Evolutionary conservation across 352 stramenopile species (phyloP).

Genomic region (Pythium periplocum): DNA sequence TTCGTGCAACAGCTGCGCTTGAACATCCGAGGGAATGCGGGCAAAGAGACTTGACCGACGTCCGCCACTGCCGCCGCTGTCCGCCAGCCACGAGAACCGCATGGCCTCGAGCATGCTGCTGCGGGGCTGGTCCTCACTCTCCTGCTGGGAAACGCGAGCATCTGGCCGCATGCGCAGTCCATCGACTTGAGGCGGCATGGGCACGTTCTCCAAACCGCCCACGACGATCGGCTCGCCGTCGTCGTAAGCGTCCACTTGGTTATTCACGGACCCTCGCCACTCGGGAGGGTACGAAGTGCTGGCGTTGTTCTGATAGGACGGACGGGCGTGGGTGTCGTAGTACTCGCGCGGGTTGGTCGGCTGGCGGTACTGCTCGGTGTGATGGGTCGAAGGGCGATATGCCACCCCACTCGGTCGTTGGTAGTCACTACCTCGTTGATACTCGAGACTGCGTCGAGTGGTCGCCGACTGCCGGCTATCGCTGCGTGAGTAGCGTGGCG

Average conservation of each 20-base stretch:
- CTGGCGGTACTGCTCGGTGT: too few relatives aligned
- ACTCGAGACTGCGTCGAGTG: too few relatives aligned
- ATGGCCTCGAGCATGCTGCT: slow-evolving; percentile 39
- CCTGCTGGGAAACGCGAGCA: background rate
- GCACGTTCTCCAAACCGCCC: slow-evolving; percentile 14
- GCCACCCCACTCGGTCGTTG: too few relatives aligned
- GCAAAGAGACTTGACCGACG: slow-evolving; percentile 12
- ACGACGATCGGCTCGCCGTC: slow-evolving; percentile 20
- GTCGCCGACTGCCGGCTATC: too few relatives aligned
- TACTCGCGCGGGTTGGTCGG: too few relatives aligned
- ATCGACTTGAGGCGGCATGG: slow-evolving; percentile 9
- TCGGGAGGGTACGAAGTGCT: too few relatives aligned
- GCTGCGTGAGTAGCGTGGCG: too few relatives aligned
- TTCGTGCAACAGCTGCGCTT: slow-evolving; percentile 30
- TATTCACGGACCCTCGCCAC: too few relatives aligned
- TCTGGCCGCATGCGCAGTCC: background rate
- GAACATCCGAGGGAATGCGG: slow-evolving; percentile 8
- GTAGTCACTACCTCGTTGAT: too few relatives aligned
- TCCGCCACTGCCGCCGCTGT: slow-evolving; percentile 5
- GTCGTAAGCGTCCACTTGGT: background rate
- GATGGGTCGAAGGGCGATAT: too few relatives aligned
- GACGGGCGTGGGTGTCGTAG: too few relatives aligned
- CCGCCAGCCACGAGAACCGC: slow-evolving; percentile 53
- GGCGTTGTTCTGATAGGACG: too few relatives aligned
- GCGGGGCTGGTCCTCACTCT: slow-evolving; percentile 12